Percentiles rank a stretch among this genome's conserved stretches.
phyloP scores from a whole-genome alignment of 1,284 basidiomycete genomes.

The Pterula multifida region DNA sequence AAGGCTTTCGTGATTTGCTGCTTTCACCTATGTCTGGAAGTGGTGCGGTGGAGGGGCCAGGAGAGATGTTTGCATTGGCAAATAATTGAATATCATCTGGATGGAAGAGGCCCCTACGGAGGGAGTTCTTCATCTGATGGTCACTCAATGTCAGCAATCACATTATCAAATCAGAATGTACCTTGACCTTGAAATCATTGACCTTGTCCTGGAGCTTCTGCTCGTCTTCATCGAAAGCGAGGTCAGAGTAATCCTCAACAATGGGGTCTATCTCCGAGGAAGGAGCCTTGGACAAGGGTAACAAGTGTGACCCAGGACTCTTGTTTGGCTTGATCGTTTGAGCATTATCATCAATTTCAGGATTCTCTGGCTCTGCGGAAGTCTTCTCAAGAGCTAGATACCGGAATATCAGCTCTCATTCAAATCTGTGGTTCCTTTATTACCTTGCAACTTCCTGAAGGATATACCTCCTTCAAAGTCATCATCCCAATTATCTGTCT shows the following conservation, averaged over 20 bases:
- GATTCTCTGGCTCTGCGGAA: constrained; percentile 12
- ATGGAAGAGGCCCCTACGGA: constrained; percentile 68
- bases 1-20: constrained; percentile 35
- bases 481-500: constrained; percentile 94
- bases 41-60: constrained; percentile 54
- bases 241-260: constrained; percentile 84
- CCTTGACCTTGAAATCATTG: constrained; percentile 62
- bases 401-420: neutral
- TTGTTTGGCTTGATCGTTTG: constrained; percentile 65
- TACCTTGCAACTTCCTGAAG: constrained; percentile 72
- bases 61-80: constrained; percentile 33
- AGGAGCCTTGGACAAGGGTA: constrained; percentile 50
- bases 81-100: constrained; percentile 77
- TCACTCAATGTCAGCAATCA: constrained; percentile 2
- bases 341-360: constrained; percentile 48
- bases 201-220: constrained; percentile 64
- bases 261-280: constrained; percentile 49
- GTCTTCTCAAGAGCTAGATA: constrained; percentile 31
- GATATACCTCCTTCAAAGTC: constrained; percentile 94
- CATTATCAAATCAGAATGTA: constrained; percentile 8
- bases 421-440: neutral
- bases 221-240: constrained; percentile 67
- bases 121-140: constrained; percentile 54
- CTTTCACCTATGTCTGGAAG: constrained; percentile 25
- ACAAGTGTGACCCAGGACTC: constrained; percentile 42